Base-by-base conservation (phyloP, 257 asterid genomes). In the Nicotiana sylvestris region DNA sequence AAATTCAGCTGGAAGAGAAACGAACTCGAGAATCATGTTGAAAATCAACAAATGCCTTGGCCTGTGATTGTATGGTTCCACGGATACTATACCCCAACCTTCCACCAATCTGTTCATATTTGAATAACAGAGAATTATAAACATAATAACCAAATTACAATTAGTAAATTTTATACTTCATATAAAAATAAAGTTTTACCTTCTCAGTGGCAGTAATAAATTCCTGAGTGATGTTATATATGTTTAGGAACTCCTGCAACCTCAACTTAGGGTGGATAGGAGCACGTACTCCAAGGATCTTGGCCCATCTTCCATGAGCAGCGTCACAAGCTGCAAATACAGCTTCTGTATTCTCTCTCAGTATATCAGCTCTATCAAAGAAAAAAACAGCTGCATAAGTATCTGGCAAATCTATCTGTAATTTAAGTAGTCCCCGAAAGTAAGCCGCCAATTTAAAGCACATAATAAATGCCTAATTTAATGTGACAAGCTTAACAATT, bases 241-340 rank as follows among this genome's bases (percentile, higher is more conserved):
- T 95, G 88, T 92, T 89, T 55, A 94, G 91, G 82, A 96, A 96
- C 86, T 96, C 99, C 86, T 90, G 97, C 89, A 94, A 85, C 87
- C 92, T 92, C 87, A 96, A 88, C 85, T 89, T 96, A 16, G 93
- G 93, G 88, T 96, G 98, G 87, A 94, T 93, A 78, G 89, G 96
- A 84, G 97, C 91, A 81, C 99, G 98, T 83, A 94, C 97, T 66
- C 98, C 98, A 85, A 96, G 97, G 81, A 96, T 92, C 88, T 96
- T 96, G 51, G 98, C 99, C 99, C 99, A 96, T 87, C 98, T 92
- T 82, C 97, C 98, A 90, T 96, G 99, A 89, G 99, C 98, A 86
- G 98, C 96, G 89, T 94, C 98, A 87, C 99, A 96, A 62, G 98
- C 98, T 85, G 98, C 98, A 87, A 96, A 93, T 37, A 96, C 92